Conservation (phyloP, 257 asterid genomes). For the Nicotiana obtusifolia region DNA sequence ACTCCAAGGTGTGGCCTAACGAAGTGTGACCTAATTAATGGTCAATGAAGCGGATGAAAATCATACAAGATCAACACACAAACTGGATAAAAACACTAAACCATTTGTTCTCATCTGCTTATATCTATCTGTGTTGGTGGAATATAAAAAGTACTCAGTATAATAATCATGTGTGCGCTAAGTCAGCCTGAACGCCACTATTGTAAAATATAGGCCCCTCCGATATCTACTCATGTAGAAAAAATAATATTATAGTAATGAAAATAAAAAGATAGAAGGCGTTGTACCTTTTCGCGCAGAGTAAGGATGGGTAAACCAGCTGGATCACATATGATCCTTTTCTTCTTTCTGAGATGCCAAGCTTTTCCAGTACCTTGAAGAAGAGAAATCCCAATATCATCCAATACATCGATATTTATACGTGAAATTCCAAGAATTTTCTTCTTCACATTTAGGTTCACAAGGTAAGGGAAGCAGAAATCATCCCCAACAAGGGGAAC, state of each 20-base stretch:
- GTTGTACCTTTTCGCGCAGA: constrained; percentile 26
- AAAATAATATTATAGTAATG: too few relatives aligned
- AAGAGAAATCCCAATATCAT: constrained; percentile 22
- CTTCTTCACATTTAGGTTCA: constrained; percentile 25
- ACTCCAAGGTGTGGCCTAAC: not conserved
- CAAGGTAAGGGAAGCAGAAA: constrained; percentile 39
- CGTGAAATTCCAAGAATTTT: constrained; percentile 16
- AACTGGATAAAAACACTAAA: too few relatives aligned
- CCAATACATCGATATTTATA: constrained; percentile 23
- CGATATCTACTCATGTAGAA: too few relatives aligned
- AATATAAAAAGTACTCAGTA: not conserved
- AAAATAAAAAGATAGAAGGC: too few relatives aligned
- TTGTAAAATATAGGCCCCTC: too few relatives aligned
- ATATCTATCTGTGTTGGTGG: not conserved
- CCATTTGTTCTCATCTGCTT: not conserved
- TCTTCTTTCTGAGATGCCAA: constrained; percentile 36
- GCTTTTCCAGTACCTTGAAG: constrained; percentile 31
- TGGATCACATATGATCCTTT: constrained; percentile 28
- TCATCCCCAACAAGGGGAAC: constrained; percentile 27
- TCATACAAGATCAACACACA: too few relatives aligned
- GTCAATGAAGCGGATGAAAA: not conserved
- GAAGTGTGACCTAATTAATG: not conserved
- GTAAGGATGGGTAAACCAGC: constrained; percentile 26
- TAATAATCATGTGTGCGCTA: not conserved
- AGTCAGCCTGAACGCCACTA: not conserved